These are phyloP conservation scores for Acanthamoeba healyi DNA, from an alignment of 208 protist genomes.

Conservation along the genomic window DNA sequence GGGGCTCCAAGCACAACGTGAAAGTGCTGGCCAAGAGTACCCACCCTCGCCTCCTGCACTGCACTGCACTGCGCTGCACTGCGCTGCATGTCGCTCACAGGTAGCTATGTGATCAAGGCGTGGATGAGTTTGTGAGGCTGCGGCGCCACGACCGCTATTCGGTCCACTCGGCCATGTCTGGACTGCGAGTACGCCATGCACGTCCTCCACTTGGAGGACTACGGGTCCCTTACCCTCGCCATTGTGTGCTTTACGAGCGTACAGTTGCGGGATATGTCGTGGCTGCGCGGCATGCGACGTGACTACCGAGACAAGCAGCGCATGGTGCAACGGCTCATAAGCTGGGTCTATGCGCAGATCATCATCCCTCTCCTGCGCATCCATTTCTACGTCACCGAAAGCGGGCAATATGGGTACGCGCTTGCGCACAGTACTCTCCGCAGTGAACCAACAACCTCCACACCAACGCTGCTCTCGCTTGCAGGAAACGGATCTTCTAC, in stretches of 20 bases:
- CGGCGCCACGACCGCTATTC: slow-evolving; percentile 23
- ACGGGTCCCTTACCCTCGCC: too few relatives aligned
- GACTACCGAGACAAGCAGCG: slow-evolving; percentile 27
- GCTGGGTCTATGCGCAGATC: slow-evolving; percentile 48
- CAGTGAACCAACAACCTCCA: too few relatives aligned
- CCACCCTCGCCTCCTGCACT: neutral
- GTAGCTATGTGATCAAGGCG: neutral
- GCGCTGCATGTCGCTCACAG: neutral
- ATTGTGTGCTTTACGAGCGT: neutral
- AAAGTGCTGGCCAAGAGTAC: slow-evolving; percentile 20
- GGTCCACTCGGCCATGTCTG: slow-evolving; percentile 2
- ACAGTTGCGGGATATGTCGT: slow-evolving; percentile 42
- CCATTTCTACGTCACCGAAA: slow-evolving; percentile 74
- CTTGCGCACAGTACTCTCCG: too few relatives aligned
- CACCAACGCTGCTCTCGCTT: neutral
- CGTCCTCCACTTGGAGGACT: neutral
- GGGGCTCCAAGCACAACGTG: slow-evolving; percentile 63
- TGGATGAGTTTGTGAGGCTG: slow-evolving; percentile 57
- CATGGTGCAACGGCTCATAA: slow-evolving; percentile 35
- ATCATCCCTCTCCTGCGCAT: slow-evolving; percentile 63
- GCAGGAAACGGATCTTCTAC: slow-evolving; percentile 71
- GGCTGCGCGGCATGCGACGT: neutral
- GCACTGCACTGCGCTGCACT: neutral
- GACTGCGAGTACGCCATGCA: neutral
- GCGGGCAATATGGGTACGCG: slow-evolving; percentile 41